Evolutionary conservation across 495 filamentous ascomycete species (phyloP).

Genomic region (Oidiodendron maius): DNA sequence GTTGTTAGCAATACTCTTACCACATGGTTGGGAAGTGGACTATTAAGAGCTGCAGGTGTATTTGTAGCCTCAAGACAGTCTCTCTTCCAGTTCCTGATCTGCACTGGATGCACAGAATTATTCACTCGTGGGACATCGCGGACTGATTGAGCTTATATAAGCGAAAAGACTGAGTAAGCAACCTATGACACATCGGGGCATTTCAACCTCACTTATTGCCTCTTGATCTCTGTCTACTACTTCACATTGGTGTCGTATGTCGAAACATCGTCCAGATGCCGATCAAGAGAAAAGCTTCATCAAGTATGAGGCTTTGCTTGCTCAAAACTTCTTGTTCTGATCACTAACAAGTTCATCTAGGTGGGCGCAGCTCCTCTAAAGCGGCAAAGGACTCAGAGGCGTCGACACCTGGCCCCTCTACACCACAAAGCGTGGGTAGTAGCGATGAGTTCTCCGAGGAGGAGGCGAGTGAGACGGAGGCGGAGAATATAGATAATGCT

Average conservation of each 20-base stretch:
- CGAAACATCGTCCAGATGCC: constrained; percentile 47
- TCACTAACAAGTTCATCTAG: constrained; percentile 35
- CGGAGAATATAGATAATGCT: constrained; percentile 41
- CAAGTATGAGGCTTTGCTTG: constrained; percentile 33
- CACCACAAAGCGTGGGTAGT: constrained; percentile 59
- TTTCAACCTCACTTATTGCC: constrained; percentile 9
- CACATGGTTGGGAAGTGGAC: neutral
- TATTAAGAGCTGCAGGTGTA: no score
- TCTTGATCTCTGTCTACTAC: no score
- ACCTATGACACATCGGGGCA: constrained; percentile 4
- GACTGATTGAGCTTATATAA: no score
- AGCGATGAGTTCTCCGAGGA: constrained; percentile 64
- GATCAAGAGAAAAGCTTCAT: constrained; percentile 70
- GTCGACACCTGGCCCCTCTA: constrained; percentile 62
- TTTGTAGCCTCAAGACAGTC: neutral
- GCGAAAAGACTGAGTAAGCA: neutral
- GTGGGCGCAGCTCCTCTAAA: constrained; percentile 44
- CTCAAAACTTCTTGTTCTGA: constrained; percentile 23
- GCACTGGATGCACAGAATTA: no score
- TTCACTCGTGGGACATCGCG: no score
- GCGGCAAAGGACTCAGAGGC: constrained; percentile 55
- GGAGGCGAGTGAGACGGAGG: constrained; percentile 42
- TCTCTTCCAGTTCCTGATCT: no score
- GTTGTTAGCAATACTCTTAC: neutral
- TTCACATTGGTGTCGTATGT: constrained; percentile 8